Evolutionary conservation across 1,284 basidiomycete species (phyloP), one percentile per base, ranked within the genome.

Genomic region (Stereum hirsutum): DNA sequence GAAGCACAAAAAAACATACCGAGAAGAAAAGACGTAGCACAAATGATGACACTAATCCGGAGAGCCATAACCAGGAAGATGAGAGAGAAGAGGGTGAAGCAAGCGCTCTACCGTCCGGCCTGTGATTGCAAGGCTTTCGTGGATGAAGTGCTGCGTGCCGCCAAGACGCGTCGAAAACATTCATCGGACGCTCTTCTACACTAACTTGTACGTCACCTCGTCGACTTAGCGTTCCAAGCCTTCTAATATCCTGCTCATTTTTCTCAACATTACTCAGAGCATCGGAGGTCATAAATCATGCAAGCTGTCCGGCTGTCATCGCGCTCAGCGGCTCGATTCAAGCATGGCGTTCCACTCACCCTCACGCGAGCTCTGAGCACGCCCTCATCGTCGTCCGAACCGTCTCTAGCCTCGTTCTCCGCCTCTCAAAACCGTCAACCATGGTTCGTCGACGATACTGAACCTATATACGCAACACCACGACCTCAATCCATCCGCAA

Each of bases 21-120:
- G n/a, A 89, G 73, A n/a, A 89, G 67, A 54, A 88, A 87, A 42
- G 83, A 82, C 2, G 84, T 87, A 43, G 74, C 69, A 58, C 74
- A 83, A 46, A 88, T 75, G 47, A 85, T 80, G 47, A 86, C 62
- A 51, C 74, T 73, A 49, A 81, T 73, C 49, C 85, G 75, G 45
- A 84, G 63, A 24, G 61, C 58, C 64, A 65, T 65, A 17, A 41
- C 46, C 41, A 34, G 20, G 23, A 8, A 23, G 17, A 25, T n/a
- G 30, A 23, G 7, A 23, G 39, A n/a, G 11, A 23, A 3, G 39
- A 30, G 28, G 39, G n/a, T 17, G 28, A n/a, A n/a, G n/a, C n/a
- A n/a, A n/a, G n/a, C n/a, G n/a, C n/a, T n/a, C n/a, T n/a, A n/a
- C n/a, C n/a, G n/a, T n/a, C n/a, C n/a, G n/a, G n/a, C n/a, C n/a